A percentile compares a stretch with the other conserved stretches of the same genome.
phyloP scores from a whole-genome alignment of 345 rosid species.

The Syzygium oleosum region DNA sequence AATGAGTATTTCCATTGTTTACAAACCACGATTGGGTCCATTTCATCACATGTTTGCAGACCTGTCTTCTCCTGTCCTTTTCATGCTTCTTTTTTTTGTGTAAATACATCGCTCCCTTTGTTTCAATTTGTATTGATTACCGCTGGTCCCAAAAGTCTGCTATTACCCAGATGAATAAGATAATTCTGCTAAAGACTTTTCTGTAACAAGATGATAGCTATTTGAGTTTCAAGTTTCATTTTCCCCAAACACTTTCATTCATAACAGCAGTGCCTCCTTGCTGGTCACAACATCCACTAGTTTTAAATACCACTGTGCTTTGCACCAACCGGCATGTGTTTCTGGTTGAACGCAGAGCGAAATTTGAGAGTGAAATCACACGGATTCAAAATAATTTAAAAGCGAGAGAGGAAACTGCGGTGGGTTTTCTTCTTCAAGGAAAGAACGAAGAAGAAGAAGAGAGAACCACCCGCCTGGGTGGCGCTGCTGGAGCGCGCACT shows the following conservation, averaged over 20 bases:
- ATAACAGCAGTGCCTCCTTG: neutral
- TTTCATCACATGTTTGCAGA: neutral
- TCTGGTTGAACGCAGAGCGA: too few species aligned
- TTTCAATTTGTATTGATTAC: neutral
- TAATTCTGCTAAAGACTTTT: neutral
- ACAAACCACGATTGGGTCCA: neutral
- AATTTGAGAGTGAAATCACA: too few species aligned
- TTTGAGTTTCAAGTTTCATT: neutral
- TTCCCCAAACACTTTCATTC: neutral
- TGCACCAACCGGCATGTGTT: neutral
- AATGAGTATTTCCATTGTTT: neutral
- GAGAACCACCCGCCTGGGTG: too few species aligned
- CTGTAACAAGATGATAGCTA: neutral
- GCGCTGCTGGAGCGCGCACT: too few species aligned
- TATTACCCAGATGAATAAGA: neutral
- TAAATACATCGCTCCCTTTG: too few species aligned
- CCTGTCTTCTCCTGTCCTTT: neutral
- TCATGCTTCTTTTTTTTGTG: neutral
- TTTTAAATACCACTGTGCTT: neutral
- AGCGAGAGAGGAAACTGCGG: too few species aligned
- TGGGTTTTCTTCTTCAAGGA: too few species aligned
- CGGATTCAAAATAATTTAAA: too few species aligned
- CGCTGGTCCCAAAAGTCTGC: neutral
- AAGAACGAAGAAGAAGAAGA: too few species aligned
- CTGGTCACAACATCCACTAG: neutral